phyloP scores from a whole-genome alignment of 2,329 filamentous ascomycete species.

The Neofusicoccum sp. region DNA sequence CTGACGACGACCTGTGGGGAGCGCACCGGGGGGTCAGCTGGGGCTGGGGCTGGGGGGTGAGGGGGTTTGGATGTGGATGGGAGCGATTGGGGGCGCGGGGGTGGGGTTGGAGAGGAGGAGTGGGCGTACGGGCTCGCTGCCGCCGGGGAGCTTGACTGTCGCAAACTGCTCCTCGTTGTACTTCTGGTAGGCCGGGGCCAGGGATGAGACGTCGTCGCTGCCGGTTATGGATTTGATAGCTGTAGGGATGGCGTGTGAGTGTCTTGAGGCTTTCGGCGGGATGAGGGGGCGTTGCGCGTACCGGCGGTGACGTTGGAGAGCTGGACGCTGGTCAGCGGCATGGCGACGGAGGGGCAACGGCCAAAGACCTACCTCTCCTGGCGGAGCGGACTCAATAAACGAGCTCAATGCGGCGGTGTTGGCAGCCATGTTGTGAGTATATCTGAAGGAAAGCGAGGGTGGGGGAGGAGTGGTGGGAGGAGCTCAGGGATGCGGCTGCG shows the following conservation, averaged over 20 bases:
- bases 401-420: constrained; percentile 57
- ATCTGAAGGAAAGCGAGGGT: background rate
- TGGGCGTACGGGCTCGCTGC: constrained; percentile 69
- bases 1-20: constrained; percentile 70
- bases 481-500: constrained; percentile 16
- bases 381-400: constrained; percentile 92
- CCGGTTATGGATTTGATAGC: constrained; percentile 88
- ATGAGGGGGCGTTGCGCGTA: constrained; percentile 43
- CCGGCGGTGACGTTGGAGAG: constrained; percentile 86
- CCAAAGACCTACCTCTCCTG: constrained; percentile 76
- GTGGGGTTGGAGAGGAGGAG: background rate
- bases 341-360: constrained; percentile 14
- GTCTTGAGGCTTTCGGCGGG: background rate
- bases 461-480: background rate
- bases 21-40: background rate
- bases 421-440: constrained; percentile 33
- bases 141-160: constrained; percentile 85
- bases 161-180: constrained; percentile 96
- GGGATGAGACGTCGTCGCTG: constrained; percentile 67
- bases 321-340: constrained; percentile 51
- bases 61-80: background rate
- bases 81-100: background rate
- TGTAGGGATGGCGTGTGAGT: constrained; percentile 40
- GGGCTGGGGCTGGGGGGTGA: too few relatives aligned
- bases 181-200: constrained; percentile 82